A percentile compares a stretch with the other conserved stretches of the same genome.
Evolutionary conservation across 2,329 filamentous ascomycete genomes (phyloP).

Genomic region (Metarhizium rileyi): DNA sequence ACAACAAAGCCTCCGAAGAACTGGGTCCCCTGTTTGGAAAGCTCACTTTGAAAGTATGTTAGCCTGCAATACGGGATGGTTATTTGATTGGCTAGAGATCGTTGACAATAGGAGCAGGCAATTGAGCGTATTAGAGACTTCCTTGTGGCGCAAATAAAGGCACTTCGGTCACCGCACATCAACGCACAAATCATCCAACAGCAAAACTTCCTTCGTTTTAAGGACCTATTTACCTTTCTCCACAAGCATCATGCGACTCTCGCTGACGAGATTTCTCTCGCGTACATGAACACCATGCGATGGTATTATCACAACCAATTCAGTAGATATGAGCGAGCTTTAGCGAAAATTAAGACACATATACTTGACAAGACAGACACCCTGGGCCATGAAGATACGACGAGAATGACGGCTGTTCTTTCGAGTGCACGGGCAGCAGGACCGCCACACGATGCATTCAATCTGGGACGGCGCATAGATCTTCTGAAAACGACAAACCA

Average conservation of each 20-base stretch:
- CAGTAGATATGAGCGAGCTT: slow-evolving; percentile 70
- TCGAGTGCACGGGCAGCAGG: slow-evolving; percentile 36
- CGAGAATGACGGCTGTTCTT: slow-evolving; percentile 52
- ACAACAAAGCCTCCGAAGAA: slow-evolving; percentile 71
- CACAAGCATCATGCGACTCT: slow-evolving; percentile 73
- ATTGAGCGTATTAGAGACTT: slow-evolving; percentile 90
- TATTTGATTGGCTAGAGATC: background rate
- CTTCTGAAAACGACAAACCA: slow-evolving; percentile 65
- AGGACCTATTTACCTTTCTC: slow-evolving; percentile 79
- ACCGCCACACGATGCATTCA: slow-evolving; percentile 75
- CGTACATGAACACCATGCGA: slow-evolving; percentile 96
- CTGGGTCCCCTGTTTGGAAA: slow-evolving; percentile 77
- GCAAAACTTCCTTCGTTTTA: slow-evolving; percentile 80
- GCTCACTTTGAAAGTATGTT: slow-evolving; percentile 62
- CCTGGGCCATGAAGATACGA: slow-evolving; percentile 66
- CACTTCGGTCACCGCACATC: slow-evolving; percentile 85
- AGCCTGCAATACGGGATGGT: background rate
- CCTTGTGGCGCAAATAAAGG: slow-evolving; percentile 88
- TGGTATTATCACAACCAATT: slow-evolving; percentile 98
- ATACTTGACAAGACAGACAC: slow-evolving; percentile 73
- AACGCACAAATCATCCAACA: slow-evolving; percentile 97
- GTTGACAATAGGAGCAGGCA: slow-evolving; percentile 40
- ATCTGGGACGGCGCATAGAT: slow-evolving; percentile 77
- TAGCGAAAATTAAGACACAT: slow-evolving; percentile 80
- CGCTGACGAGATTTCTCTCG: slow-evolving; percentile 80